Conservation (phyloP, 768 basidiomycete species). For the Psilocybe tampanensis region DNA sequence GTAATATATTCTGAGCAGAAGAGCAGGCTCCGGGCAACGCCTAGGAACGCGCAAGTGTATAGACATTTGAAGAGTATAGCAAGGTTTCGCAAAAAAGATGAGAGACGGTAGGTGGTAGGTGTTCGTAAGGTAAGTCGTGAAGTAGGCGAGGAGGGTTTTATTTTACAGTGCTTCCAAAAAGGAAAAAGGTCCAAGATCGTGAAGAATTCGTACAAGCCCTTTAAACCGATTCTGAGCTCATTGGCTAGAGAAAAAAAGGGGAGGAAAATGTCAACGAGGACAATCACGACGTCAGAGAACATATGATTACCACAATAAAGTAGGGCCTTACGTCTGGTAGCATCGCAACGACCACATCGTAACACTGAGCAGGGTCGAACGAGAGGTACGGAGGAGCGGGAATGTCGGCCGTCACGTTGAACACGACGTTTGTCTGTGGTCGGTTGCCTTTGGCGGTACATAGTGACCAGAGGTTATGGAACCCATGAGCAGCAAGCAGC, state of each 20-base stretch:
- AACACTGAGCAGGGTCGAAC: conserved; percentile 32
- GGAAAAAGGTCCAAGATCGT: too few species aligned
- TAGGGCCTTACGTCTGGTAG: conserved; percentile 7
- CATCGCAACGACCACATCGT: conserved; percentile 32
- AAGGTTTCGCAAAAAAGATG: too few species aligned
- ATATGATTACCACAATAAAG: background rate
- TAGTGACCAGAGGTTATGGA: conserved; percentile 38
- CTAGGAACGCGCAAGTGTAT: too few species aligned
- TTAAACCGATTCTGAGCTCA: too few species aligned
- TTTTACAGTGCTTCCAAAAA: too few species aligned
- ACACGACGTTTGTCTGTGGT: conserved; percentile 39
- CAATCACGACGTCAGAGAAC: background rate
- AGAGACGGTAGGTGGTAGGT: too few species aligned
- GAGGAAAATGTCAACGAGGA: background rate
- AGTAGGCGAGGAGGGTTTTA: too few species aligned
- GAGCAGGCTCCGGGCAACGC: too few species aligned
- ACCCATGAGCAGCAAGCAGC: conserved; percentile 34
- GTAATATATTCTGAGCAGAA: too few species aligned
- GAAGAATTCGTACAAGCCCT: too few species aligned
- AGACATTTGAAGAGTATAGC: too few species aligned
- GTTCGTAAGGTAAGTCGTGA: too few species aligned
- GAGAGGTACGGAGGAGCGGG: conserved; percentile 17
- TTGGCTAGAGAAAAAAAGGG: background rate
- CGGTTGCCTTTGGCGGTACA: conserved; percentile 32
- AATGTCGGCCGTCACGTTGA: conserved; percentile 29